Evolutionary conservation across 1,284 basidiomycete species (phyloP).

Genomic region (Marasmius oreades): DNA sequence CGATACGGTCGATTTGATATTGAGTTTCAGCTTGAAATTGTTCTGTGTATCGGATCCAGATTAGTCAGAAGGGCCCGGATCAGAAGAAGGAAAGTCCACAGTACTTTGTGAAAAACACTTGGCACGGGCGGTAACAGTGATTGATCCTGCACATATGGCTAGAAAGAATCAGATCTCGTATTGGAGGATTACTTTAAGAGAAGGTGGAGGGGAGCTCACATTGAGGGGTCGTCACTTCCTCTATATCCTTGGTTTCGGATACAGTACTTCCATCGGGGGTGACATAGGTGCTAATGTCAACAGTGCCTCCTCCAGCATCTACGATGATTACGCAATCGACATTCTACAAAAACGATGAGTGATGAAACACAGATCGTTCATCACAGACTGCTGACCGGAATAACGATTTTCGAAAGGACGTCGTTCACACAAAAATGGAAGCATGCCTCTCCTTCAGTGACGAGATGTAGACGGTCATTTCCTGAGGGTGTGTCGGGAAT

Average conservation of each 20-base stretch:
- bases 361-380: background rate
- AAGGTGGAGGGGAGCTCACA: background rate
- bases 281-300: slow-evolving; percentile 28
- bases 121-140: background rate
- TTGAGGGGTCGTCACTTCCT: slow-evolving; percentile 5
- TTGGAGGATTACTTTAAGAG: background rate
- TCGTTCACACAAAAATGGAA: slow-evolving; percentile 28
- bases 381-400: background rate
- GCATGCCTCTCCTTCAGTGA: slow-evolving; percentile 36
- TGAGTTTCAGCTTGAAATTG: no score
- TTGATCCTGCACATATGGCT: slow-evolving; percentile 2
- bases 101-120: no score
- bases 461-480: slow-evolving; percentile 26
- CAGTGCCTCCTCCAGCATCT: slow-evolving; percentile 35
- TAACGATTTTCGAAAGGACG: slow-evolving; percentile 6
- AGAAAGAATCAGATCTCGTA: background rate
- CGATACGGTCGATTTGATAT: no score
- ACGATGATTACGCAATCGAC: slow-evolving; percentile 27
- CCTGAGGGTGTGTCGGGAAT: slow-evolving; percentile 12
- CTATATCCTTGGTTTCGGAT: background rate
- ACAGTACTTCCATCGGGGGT: background rate
- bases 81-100: no score
- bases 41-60: no score
- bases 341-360: background rate
- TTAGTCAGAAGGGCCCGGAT: no score